Evolutionary conservation across 2,329 filamentous ascomycete genomes (phyloP), one percentile per base, ranked within the genome.

Genomic region (Coleophoma cylindrospora): DNA sequence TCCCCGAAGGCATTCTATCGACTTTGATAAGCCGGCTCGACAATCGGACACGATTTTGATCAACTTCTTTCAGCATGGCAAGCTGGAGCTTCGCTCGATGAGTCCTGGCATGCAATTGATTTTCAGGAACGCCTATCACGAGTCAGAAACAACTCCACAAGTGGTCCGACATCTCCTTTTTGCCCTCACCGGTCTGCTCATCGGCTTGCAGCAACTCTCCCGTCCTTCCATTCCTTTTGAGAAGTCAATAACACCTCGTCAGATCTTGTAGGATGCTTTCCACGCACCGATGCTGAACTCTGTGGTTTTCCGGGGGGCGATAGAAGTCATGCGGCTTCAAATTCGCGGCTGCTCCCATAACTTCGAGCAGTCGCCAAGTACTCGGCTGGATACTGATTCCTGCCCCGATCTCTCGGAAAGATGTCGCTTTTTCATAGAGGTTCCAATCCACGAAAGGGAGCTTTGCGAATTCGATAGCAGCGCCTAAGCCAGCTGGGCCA

Each of bases 401-500:
- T 36, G 43, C 43, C 19, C 43, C 43, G 21, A 45, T 34, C 19
- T 45, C 43, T 33, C 43, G 43, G 2, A 45, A 33, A n/a, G 27
- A 34, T 6, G 21, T 15, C n/a, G 43, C 43, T 45, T 45, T 21
- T 45, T 45, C 43, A 21, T 45, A 45, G 12, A 45, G 33, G 14
- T 17, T 33, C 43, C 43, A 45, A 34, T 45, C 13, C 43, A 45
- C 43, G 21, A 45, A 45, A n/a, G 43, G 43, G 7, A 45, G 43
- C 21, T 36, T 45, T n/a, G 8, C 44, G 17, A 50, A 46, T 40
- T 50, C 49, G 8, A 46, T 46, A 2, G 49, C 49, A 33, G 46
- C 43, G 10, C 43, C 49, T 15, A 50, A 34, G 22, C 52, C 52
- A 43, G 50, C 52, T 3, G 52, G 52, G 11, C 52, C 52, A 4